phyloP scores from a whole-genome alignment of 768 basidiomycete species.

The Sarcodon sp. region DNA sequence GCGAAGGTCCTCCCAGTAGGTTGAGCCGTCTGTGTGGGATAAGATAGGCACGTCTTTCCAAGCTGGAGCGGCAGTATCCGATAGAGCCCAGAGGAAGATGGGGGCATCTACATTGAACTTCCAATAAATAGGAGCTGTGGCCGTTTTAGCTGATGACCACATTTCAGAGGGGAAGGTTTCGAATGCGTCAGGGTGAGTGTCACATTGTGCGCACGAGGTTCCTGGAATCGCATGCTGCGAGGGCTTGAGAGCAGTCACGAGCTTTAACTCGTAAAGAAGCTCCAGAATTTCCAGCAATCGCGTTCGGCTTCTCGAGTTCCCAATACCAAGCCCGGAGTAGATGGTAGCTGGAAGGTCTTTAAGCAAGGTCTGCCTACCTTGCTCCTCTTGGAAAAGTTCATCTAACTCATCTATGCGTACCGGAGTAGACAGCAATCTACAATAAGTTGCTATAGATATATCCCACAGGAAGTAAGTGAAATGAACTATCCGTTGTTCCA shows the following conservation, averaged over 20 bases:
- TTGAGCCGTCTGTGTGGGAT: conserved; percentile 23
- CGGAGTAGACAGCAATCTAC: conserved; percentile 46
- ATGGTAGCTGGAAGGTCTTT: conserved; percentile 40
- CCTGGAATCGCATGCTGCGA: conserved; percentile 27
- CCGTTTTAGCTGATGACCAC: conserved; percentile 30
- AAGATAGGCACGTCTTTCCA: conserved; percentile 35
- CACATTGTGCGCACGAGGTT: conserved; percentile 31
- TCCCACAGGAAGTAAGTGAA: conserved; percentile 51
- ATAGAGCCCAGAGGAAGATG: conserved; percentile 45
- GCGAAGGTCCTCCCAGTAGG: conserved; percentile 48
- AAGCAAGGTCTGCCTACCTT: conserved; percentile 35
- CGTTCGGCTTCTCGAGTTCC: conserved; percentile 42
- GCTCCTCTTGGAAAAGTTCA: conserved; percentile 31
- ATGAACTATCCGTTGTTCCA: conserved; percentile 41
- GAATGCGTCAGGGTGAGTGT: conserved; percentile 32
- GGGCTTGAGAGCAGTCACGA: conserved; percentile 44
- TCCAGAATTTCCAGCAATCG: conserved; percentile 52
- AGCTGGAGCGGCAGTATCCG: conserved; percentile 36
- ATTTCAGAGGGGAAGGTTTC: conserved; percentile 27
- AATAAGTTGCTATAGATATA: conserved; percentile 52
- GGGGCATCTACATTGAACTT: conserved; percentile 41
- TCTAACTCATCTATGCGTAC: conserved; percentile 44
- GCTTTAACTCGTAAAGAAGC: conserved; percentile 39
- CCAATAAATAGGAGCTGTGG: conserved; percentile 52
- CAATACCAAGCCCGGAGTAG: conserved; percentile 39